phyloP scores from a whole-genome alignment of 2,329 filamentous ascomycete species.

The Trichoderma citrinoviride region DNA sequence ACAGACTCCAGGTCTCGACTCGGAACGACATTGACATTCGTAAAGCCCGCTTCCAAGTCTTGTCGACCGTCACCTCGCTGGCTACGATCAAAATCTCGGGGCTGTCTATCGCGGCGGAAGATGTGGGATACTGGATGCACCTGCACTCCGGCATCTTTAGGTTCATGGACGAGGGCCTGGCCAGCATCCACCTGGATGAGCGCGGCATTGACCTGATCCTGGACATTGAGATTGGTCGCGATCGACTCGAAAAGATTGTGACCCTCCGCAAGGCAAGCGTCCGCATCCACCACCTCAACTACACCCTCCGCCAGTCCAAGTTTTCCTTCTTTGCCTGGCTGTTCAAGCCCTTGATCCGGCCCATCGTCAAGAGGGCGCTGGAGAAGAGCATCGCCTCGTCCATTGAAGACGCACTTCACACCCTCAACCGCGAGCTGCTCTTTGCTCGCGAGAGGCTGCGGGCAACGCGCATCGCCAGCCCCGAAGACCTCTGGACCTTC shows the following conservation, averaged over 20 bases:
- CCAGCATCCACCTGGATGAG: conserved; percentile 80
- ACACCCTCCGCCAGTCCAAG: conserved; percentile 70
- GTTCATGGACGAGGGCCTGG: conserved; percentile 78
- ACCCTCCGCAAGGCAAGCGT: conserved; percentile 74
- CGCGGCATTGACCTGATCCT: conserved; percentile 83
- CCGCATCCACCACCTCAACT: conserved; percentile 82
- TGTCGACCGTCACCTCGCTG: conserved; percentile 63
- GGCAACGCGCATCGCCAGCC: conserved; percentile 77
- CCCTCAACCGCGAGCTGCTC: conserved; percentile 79
- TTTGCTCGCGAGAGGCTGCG: conserved; percentile 84
- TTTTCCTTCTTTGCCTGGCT: conserved; percentile 79
- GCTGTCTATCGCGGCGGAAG: conserved; percentile 77
- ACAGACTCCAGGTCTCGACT: conserved; percentile 75
- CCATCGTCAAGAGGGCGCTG: conserved; percentile 73
- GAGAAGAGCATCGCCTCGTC: conserved; percentile 73
- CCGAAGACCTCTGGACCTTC: conserved; percentile 77
- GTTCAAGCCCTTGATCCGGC: conserved; percentile 78
- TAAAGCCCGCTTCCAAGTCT: conserved; percentile 65
- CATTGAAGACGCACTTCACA: conserved; percentile 67
- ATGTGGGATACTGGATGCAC: conserved; percentile 86
- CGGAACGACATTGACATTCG: conserved; percentile 84
- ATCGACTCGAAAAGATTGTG: conserved; percentile 76
- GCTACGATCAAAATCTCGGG: conserved; percentile 79
- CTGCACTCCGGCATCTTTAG: conserved; percentile 73
- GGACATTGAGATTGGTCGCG: conserved; percentile 78